Base-by-base conservation (phyloP, 1,284 basidiomycete species). In the Sporisorium sorghi region DNA sequence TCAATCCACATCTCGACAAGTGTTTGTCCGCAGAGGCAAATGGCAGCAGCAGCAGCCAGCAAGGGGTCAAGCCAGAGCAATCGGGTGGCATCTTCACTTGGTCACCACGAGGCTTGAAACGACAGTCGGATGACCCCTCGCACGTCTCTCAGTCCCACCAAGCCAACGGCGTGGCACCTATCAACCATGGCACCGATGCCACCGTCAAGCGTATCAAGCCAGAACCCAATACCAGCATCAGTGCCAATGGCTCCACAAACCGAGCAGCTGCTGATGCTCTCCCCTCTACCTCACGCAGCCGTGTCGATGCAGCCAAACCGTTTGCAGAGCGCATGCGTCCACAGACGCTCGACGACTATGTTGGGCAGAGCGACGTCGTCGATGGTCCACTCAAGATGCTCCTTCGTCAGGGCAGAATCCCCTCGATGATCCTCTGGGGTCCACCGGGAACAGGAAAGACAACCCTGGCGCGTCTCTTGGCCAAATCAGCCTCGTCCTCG, bases 401-500 rank as follows among this genome's bases (percentile, higher is more conserved):
- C 1, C 65, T 82, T 3, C 64, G 61, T 9, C 73, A 75, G 37
- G 81, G 79, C 11, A 66, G 59, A 17, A 70, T 83, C 35, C 79
- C 79, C 2, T 77, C 75, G n/a, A 75, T 77, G 66, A 80, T 83
- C 42, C 68, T 83, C 1, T 83, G 81, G 81, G 80, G 81, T 14
- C 82, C 82, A 5, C 82, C 82, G 0, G 81, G 82, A 11, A 78
- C 79, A 66, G 91, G 92, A 24, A 93, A 93, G 85, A 93, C 92
- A 2, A 93, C 92, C 0, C 85, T 94, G 8, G 91, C 92, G 0
- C 86, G 91, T 61, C 84, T 93, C 9, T 84, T 93, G 4, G 91
- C 92, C 0, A 87, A 86, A 46, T 86, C 87, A 49, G 88, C 88
- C 2, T 75, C 89, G 88, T 85, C 92, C n/a, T 50, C 72, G 5